These are phyloP conservation scores for Peronospora tabacina DNA, from an alignment of 352 stramenopile species.

Conservation along the genomic window DNA sequence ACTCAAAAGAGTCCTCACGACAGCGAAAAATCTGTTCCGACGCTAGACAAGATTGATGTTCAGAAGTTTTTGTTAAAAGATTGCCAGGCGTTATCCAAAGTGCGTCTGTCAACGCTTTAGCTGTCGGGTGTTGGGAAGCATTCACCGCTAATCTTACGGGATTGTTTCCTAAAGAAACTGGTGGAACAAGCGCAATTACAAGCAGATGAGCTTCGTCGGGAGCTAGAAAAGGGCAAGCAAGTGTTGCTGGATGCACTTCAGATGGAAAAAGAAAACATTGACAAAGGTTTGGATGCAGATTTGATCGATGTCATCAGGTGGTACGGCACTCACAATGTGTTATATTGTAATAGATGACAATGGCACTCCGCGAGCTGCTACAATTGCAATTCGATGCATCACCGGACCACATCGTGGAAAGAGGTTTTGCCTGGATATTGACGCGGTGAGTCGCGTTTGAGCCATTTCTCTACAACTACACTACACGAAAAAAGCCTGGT, in stretches of 20 bases:
- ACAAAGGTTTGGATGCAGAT: constrained; percentile 15
- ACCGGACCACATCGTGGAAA: constrained; percentile 52
- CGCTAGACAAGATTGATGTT: constrained; percentile 32
- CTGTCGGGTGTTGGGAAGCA: constrained; percentile 1
- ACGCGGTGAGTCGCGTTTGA: constrained; percentile 29
- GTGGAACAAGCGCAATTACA: constrained; percentile 46
- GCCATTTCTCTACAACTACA: background rate
- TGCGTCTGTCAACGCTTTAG: constrained; percentile 4
- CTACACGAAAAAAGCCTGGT: background rate
- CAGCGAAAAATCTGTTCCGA: constrained; percentile 1
- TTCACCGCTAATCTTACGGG: background rate
- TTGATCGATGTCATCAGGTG: background rate
- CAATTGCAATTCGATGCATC: constrained; percentile 46
- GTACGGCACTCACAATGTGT: constrained; percentile 5
- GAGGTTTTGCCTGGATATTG: constrained; percentile 51
- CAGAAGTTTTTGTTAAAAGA: constrained; percentile 42
- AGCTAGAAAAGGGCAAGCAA: constrained; percentile 51
- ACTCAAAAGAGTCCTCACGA: constrained; percentile 1
- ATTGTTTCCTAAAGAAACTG: constrained; percentile 35
- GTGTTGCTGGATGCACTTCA: constrained; percentile 43
- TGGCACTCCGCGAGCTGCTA: constrained; percentile 26
- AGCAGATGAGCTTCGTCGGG: constrained; percentile 36
- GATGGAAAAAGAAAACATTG: constrained; percentile 54
- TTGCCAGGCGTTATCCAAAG: constrained; percentile 38
- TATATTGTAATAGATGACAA: constrained; percentile 16